Percentiles rank a stretch among this genome's conserved stretches.
Conservation (phyloP, 1,284 basidiomycete genomes). For the Hemileccinum hortonii region DNA sequence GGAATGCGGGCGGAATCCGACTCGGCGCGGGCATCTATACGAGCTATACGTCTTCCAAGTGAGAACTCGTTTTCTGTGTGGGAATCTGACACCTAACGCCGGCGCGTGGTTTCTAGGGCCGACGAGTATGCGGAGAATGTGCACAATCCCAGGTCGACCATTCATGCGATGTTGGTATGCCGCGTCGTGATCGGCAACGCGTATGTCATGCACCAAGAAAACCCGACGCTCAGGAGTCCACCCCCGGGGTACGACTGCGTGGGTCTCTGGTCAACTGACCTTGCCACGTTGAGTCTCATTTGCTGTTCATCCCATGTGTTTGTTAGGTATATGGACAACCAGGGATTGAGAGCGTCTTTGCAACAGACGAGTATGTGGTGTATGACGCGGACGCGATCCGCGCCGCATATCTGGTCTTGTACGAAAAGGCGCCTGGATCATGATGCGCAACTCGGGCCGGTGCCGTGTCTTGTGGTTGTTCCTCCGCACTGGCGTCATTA, state of each 20-base stretch:
- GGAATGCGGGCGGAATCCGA: constrained; percentile 17
- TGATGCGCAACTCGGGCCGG: too few species aligned
- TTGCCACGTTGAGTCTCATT: too few species aligned
- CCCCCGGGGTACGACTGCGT: constrained; percentile 24
- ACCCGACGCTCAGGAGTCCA: constrained; percentile 13
- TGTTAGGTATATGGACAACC: constrained; percentile 19
- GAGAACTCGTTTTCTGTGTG: not conserved
- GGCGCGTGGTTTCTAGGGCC: constrained; percentile 10
- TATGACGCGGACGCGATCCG: constrained; percentile 27
- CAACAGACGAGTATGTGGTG: constrained; percentile 27
- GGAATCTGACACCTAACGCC: not conserved
- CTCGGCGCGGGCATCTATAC: constrained; percentile 30
- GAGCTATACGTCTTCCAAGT: constrained; percentile 25
- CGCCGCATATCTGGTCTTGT: constrained; percentile 27
- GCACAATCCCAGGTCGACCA: constrained; percentile 10
- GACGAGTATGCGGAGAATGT: constrained; percentile 16
- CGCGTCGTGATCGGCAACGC: constrained; percentile 24
- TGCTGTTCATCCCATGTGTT: not conserved
- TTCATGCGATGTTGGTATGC: constrained; percentile 26
- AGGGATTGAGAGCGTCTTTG: constrained; percentile 11
- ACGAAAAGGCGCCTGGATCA: constrained; percentile 3
- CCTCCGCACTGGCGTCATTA: too few species aligned
- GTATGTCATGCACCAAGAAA: constrained; percentile 7
- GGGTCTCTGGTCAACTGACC: not conserved
- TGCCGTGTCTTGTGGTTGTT: too few species aligned